These are phyloP conservation scores for Aspergillus steynii DNA, from an alignment of 495 filamentous ascomycete species.

Conservation along the genomic window DNA sequence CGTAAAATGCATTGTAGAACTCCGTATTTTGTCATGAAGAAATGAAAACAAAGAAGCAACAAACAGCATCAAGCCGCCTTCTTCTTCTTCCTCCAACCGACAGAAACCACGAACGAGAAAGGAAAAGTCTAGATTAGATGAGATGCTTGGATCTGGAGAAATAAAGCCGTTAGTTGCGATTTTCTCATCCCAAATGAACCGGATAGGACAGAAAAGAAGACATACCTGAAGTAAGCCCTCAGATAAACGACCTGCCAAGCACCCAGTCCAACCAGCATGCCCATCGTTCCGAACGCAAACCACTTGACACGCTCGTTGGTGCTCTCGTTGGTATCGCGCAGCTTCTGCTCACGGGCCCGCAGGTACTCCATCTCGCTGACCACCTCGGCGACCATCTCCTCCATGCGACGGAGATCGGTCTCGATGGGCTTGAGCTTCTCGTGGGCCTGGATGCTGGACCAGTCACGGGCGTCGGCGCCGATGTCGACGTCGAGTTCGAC, in stretches of 20 bases:
- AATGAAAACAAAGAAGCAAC: slow-evolving; percentile 18
- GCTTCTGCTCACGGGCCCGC: slow-evolving; percentile 83
- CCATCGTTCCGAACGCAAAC: slow-evolving; percentile 96
- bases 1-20: slow-evolving; percentile 30
- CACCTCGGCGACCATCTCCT: slow-evolving; percentile 80
- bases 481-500: slow-evolving; percentile 98
- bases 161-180: slow-evolving; percentile 1
- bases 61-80: slow-evolving; percentile 8
- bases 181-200: too few relatives aligned
- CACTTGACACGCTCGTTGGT: slow-evolving; percentile 98
- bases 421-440: slow-evolving; percentile 99
- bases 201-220: slow-evolving; percentile 11
- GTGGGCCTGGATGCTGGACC: slow-evolving; percentile 91
- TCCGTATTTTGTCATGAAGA: slow-evolving; percentile 29
- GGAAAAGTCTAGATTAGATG: slow-evolving; percentile 52
- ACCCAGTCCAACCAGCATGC: slow-evolving; percentile 85
- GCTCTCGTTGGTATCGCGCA: slow-evolving; percentile 98
- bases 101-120: slow-evolving; percentile 5
- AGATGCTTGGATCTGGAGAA: slow-evolving; percentile 73
- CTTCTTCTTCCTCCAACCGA: slow-evolving; percentile 14
- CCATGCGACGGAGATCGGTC: slow-evolving; percentile 90
- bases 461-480: slow-evolving; percentile 96
- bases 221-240: slow-evolving; percentile 90
- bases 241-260: slow-evolving; percentile 98
- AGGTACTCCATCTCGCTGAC: slow-evolving; percentile 93